Evolutionary conservation across 2,329 filamentous ascomycete genomes (phyloP), one percentile per base, ranked within the genome.

Genomic region (Lasiodiplodia gonubiensis): DNA sequence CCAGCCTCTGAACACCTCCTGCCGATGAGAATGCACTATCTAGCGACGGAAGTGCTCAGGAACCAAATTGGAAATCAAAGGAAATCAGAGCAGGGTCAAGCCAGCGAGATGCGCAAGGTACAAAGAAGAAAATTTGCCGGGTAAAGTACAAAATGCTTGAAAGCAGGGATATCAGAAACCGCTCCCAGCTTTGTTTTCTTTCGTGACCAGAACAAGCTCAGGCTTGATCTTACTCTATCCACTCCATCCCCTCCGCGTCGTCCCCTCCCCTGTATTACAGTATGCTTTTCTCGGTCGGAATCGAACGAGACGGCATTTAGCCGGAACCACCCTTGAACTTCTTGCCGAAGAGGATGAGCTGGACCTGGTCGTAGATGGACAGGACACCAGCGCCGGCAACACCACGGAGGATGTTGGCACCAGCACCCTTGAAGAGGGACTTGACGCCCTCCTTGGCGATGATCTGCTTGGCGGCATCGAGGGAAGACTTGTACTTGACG

Each of bases 391-490:
- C 95, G 93, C 95, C 96, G 82, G 95, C 95, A 82, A 99, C 95
- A 97, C 95, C 96, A 97, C 95, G 95, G 87, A 99, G 95, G 82
- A 99, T 99, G 93, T 99, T 99, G 90, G 95, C 95, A 93, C 95
- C 95, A 83, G 95, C 95, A 94, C 95, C 95, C 93, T 99, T 99
- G 94, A 99, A 99, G 86, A 99, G 94, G 80, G 95, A 99, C 87
- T 89, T 92, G 86, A 96, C 86, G 89, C 95, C 95, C 89, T 98
- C 95, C 86, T 92, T 92, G 87, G 94, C 94, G 80, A 80, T 84
- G 82, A 99, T 99, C 90, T 98, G 93, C 85, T 88, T 88, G 85
- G 90, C 94, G 81, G 95, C 95, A 86, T 99, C 95, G 79, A 98
- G 79, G 76, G 95, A 97, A 83, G 90, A 92, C 85, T 91, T 93